A percentile compares a stretch with the other conserved stretches of the same genome.
Conservation (phyloP, 306 rosid species). For the Gastrolobium bilobum region DNA sequence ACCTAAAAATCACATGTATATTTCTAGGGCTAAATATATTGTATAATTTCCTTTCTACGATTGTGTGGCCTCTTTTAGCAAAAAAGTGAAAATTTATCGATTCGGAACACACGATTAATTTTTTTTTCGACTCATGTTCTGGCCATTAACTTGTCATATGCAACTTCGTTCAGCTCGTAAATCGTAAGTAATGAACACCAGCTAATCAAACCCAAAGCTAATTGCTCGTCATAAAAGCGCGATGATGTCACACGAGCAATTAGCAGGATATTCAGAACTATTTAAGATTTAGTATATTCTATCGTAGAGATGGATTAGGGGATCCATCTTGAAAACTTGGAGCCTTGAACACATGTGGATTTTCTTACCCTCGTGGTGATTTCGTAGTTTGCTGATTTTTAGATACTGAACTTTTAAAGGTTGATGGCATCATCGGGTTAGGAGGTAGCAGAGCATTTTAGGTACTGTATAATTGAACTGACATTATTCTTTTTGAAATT, state of each 20-base stretch:
- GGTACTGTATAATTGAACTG: too few relatives aligned
- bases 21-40: conserved; percentile 28
- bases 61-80: background rate
- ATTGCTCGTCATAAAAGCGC: too few relatives aligned
- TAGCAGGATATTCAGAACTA: too few relatives aligned
- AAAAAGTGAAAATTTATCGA: conserved; percentile 13
- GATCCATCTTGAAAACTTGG: background rate
- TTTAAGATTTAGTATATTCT: too few relatives aligned
- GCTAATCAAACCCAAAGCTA: too few relatives aligned
- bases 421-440: too few relatives aligned
- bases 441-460: too few relatives aligned
- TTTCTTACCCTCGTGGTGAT: background rate
- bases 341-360: too few relatives aligned
- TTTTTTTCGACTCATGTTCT: background rate
- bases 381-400: background rate
- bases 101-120: background rate
- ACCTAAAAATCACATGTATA: conserved; percentile 54
- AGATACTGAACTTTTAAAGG: background rate
- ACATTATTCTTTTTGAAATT: too few relatives aligned
- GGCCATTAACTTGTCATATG: background rate
- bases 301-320: background rate
- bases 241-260: too few relatives aligned
- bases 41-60: conserved; percentile 37
- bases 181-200: too few relatives aligned
- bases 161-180: too few relatives aligned